A percentile compares a stretch with the other conserved stretches of the same genome.
Conservation (phyloP, 352 stramenopile genomes). For the Sclerospora graminicola region DNA sequence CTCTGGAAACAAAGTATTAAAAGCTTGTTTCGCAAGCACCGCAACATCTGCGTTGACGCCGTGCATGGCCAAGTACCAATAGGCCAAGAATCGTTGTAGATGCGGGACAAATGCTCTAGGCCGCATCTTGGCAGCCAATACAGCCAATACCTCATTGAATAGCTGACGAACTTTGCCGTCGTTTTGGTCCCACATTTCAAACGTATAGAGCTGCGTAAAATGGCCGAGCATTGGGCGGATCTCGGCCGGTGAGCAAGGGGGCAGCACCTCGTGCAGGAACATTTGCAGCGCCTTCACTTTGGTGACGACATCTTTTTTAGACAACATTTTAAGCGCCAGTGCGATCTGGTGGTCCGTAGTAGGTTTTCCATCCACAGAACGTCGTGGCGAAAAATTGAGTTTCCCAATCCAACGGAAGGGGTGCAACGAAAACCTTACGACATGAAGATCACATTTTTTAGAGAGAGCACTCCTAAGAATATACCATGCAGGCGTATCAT, state of each 20-base stretch:
- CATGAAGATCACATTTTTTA: too few species aligned
- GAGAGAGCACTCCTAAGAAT: too few species aligned
- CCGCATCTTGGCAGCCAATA: slow-evolving; percentile 46
- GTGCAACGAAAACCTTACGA: too few species aligned
- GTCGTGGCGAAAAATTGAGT: slow-evolving; percentile 96
- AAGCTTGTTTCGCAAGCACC: slow-evolving; percentile 31
- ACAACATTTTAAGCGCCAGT: slow-evolving; percentile 76
- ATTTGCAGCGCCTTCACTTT: slow-evolving; percentile 75
- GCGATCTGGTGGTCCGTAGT: slow-evolving; percentile 62
- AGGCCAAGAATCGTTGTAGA: slow-evolving; percentile 57
- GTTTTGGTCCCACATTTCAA: slow-evolving; percentile 78
- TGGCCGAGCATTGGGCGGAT: slow-evolving; percentile 65
- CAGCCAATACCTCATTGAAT: slow-evolving; percentile 60
- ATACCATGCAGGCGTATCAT: too few species aligned
- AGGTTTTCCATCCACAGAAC: not conserved
- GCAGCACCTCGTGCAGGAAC: slow-evolving; percentile 49
- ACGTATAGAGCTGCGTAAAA: slow-evolving; percentile 68
- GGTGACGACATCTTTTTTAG: slow-evolving; percentile 72
- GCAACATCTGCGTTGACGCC: slow-evolving; percentile 54
- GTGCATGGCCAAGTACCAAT: slow-evolving; percentile 77
- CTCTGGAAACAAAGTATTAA: slow-evolving; percentile 44
- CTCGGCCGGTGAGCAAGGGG: slow-evolving; percentile 40
- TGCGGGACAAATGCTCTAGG: slow-evolving; percentile 63
- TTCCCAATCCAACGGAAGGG: slow-evolving; percentile 96
- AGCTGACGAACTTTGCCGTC: slow-evolving; percentile 72